phyloP scores from a whole-genome alignment of 306 rosid genomes.

The Lablab purpureus region DNA sequence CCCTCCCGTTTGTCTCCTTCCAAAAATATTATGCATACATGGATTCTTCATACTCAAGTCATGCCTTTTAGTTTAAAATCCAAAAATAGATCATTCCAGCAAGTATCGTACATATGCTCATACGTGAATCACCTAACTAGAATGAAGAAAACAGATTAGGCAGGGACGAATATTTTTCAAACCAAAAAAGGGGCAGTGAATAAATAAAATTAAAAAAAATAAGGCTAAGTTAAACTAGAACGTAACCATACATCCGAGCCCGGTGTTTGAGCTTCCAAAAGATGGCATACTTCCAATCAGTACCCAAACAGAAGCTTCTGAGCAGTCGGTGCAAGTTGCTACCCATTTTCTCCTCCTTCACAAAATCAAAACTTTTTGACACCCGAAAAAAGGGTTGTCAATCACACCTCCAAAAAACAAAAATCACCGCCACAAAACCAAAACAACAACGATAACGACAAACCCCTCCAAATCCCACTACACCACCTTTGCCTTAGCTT shows the following conservation, averaged over 20 bases:
- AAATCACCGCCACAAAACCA: conserved; percentile 13
- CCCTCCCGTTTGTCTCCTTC: background rate
- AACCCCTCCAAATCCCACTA: conserved; percentile 45
- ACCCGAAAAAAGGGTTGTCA: conserved; percentile 43
- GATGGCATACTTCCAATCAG: conserved; percentile 96
- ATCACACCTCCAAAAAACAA: conserved; percentile 37
- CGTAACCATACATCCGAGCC: conserved; percentile 71
- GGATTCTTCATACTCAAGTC: conserved; percentile 16
- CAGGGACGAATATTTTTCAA: no score
- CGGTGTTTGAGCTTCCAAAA: conserved; percentile 92
- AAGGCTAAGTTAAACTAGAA: conserved; percentile 13
- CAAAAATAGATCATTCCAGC: background rate
- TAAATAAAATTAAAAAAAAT: conserved; percentile 8
- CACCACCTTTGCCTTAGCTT: conserved; percentile 64
- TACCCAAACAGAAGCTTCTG: conserved; percentile 77
- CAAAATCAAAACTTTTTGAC: conserved; percentile 49
- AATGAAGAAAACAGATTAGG: background rate
- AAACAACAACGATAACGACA: conserved; percentile 33
- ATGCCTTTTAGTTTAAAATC: conserved; percentile 15
- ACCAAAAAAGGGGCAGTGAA: background rate
- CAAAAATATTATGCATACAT: background rate
- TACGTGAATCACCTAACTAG: conserved; percentile 21
- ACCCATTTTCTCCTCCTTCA: conserved; percentile 56
- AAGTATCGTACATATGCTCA: conserved; percentile 27
- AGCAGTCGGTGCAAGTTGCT: conserved; percentile 70